phyloP scores from a whole-genome alignment of 1,284 basidiomycete genomes.

The Ganoderma boninense region DNA sequence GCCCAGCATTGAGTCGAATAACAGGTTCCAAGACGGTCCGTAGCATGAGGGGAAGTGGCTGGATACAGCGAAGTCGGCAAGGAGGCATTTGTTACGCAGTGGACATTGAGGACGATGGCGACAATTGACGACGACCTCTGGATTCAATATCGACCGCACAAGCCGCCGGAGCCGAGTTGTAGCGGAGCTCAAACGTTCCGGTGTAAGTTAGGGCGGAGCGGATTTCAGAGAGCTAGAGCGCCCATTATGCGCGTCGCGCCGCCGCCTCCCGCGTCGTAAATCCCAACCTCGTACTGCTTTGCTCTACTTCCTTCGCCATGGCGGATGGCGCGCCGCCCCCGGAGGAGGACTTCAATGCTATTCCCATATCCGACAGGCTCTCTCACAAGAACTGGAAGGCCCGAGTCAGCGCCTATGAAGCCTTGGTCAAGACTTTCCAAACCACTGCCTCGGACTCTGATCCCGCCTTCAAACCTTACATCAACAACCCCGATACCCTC shows the following conservation, averaged over 20 bases:
- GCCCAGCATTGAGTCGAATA: not conserved
- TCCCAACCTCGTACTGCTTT: constrained; percentile 27
- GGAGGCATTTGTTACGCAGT: not conserved
- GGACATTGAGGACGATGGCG: not conserved
- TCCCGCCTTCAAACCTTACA: constrained; percentile 92
- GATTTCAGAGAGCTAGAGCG: constrained; percentile 10
- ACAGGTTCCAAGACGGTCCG: not conserved
- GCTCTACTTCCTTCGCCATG: constrained; percentile 54
- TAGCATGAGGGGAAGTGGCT: not conserved
- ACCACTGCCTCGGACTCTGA: constrained; percentile 92
- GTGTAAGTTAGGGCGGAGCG: constrained; percentile 17
- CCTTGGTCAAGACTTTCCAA: constrained; percentile 87
- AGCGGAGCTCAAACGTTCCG: constrained; percentile 6
- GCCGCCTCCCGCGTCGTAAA: constrained; percentile 20
- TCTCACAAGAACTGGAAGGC: constrained; percentile 99
- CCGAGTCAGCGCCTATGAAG: constrained; percentile 91
- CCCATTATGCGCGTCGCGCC: constrained; percentile 30
- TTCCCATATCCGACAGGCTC: constrained; percentile 86
- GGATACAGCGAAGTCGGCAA: not conserved
- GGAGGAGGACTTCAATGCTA: constrained; percentile 92
- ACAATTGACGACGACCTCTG: too few species aligned
- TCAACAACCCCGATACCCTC: constrained; percentile 79
- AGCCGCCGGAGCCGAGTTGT: not conserved
- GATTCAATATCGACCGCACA: not conserved
- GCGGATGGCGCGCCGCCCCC: constrained; percentile 84